These are phyloP conservation scores for Alternaria gaisen DNA, from an alignment of 2,329 filamentous ascomycete species.

Conservation along the genomic window DNA sequence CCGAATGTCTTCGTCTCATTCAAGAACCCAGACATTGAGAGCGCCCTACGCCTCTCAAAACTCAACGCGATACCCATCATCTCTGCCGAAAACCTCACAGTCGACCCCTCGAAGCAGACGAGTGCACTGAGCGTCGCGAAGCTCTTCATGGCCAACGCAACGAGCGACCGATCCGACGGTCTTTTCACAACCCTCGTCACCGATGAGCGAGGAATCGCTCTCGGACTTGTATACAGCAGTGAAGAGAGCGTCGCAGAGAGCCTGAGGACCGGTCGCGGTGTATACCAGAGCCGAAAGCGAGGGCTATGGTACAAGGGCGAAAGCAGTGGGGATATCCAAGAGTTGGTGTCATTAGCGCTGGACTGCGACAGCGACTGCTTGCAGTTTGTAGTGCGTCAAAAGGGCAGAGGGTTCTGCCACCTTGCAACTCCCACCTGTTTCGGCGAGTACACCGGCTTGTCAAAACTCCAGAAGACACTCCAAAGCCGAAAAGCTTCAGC, in stretches of 20 bases:
- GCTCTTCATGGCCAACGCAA: constrained; percentile 77
- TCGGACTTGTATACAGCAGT: constrained; percentile 95
- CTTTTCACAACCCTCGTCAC: constrained; percentile 90
- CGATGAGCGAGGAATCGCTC: constrained; percentile 82
- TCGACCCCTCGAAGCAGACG: constrained; percentile 67
- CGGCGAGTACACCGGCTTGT: constrained; percentile 81
- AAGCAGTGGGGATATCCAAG: constrained; percentile 91
- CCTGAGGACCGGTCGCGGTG: constrained; percentile 79
- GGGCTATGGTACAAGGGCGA: constrained; percentile 97
- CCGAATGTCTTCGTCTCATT: constrained; percentile 63
- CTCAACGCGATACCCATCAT: constrained; percentile 73
- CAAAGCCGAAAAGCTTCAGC: constrained; percentile 82
- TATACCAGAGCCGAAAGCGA: constrained; percentile 95
- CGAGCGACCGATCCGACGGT: constrained; percentile 82
- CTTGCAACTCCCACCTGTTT: constrained; percentile 93
- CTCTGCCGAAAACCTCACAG: constrained; percentile 73
- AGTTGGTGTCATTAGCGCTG: constrained; percentile 81
- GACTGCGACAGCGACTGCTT: constrained; percentile 96
- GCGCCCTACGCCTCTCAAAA: constrained; percentile 54
- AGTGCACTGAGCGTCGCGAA: constrained; percentile 71
- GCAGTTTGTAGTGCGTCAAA: constrained; percentile 88
- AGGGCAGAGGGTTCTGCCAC: constrained; percentile 91
- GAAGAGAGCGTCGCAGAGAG: constrained; percentile 89
- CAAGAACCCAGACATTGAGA: constrained; percentile 50
- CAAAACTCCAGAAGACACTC: constrained; percentile 87